These are phyloP conservation scores for Vaccinium myrtillus DNA, from an alignment of 148 eudicot genomes.

Conservation along the genomic window DNA sequence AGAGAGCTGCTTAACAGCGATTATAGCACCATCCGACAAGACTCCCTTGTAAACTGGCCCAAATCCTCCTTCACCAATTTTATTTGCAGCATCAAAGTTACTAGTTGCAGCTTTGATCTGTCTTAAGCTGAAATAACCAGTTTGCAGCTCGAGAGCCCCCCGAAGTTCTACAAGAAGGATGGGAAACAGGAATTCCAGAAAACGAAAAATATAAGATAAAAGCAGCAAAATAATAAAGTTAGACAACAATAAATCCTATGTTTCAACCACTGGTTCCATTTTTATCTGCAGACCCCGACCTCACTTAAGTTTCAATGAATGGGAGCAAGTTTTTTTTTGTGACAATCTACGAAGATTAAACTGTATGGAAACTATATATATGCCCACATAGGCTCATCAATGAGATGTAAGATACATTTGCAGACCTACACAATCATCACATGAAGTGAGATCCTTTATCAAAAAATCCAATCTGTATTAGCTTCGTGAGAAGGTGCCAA, in stretches of 20 bases:
- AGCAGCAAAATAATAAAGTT: background rate
- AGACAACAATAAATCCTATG: background rate
- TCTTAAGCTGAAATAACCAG: constrained; percentile 70
- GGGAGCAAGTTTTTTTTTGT: background rate
- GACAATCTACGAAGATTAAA: background rate
- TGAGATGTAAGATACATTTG: background rate
- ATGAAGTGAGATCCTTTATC: background rate
- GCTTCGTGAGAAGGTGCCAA: background rate
- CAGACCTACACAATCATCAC: background rate
- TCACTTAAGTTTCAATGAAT: background rate
- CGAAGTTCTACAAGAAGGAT: constrained; percentile 58
- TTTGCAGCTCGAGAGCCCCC: constrained; percentile 47
- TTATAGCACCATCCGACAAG: constrained; percentile 64
- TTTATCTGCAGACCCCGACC: background rate
- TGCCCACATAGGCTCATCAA: background rate
- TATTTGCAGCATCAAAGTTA: constrained; percentile 55
- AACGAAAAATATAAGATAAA: background rate
- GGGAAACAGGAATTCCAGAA: constrained; percentile 4
- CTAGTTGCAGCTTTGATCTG: constrained; percentile 76
- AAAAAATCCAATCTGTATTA: background rate
- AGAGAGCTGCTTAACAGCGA: constrained; percentile 92
- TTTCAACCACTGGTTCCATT: background rate
- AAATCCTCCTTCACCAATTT: constrained; percentile 90
- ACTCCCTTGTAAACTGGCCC: constrained; percentile 94
- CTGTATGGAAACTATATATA: background rate